These are phyloP conservation scores for Entomophthora muscae DNA, from an alignment of 371 early-diverging fungal species.

Conservation along the genomic window DNA sequence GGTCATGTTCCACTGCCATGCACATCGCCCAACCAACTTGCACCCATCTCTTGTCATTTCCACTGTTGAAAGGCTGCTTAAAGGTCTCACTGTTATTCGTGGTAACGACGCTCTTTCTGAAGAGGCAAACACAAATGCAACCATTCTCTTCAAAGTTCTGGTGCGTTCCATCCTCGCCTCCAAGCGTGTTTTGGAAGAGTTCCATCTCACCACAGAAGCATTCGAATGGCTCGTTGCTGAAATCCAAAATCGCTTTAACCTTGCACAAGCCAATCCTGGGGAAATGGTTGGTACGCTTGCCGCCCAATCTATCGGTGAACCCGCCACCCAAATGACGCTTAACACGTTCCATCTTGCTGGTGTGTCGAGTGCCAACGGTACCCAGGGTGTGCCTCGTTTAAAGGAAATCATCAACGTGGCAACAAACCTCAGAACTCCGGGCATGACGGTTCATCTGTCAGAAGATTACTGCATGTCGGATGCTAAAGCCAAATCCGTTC, in stretches of 20 bases:
- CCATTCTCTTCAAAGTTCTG: slow-evolving; percentile 71
- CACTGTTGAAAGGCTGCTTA: slow-evolving; percentile 45
- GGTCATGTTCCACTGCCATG: slow-evolving; percentile 69
- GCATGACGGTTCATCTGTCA: slow-evolving; percentile 71
- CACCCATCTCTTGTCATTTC: slow-evolving; percentile 71
- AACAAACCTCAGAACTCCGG: slow-evolving; percentile 93
- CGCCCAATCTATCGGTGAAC: slow-evolving; percentile 99
- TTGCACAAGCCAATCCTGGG: slow-evolving; percentile 83
- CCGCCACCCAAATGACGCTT: slow-evolving; percentile 99
- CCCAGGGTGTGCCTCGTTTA: slow-evolving; percentile 97
- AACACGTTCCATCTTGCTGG: slow-evolving; percentile 99
- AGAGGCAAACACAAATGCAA: slow-evolving; percentile 85
- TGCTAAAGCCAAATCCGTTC: slow-evolving; percentile 79
- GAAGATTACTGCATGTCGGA: slow-evolving; percentile 54
- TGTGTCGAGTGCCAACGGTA: slow-evolving; percentile 94
- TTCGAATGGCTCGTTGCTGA: slow-evolving; percentile 93
- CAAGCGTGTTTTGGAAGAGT: slow-evolving; percentile 80
- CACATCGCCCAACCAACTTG: slow-evolving; percentile 60
- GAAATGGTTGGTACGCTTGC: slow-evolving; percentile 99
- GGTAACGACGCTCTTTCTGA: slow-evolving; percentile 66
- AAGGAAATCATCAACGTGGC: slow-evolving; percentile 99
- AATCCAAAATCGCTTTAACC: slow-evolving; percentile 76
- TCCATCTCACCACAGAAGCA: slow-evolving; percentile 62
- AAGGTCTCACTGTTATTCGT: slow-evolving; percentile 65
- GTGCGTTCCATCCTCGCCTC: slow-evolving; percentile 68